These are phyloP conservation scores for Ogataea ganodermae DNA, from an alignment of 805 yeast species.

Conservation along the genomic window DNA sequence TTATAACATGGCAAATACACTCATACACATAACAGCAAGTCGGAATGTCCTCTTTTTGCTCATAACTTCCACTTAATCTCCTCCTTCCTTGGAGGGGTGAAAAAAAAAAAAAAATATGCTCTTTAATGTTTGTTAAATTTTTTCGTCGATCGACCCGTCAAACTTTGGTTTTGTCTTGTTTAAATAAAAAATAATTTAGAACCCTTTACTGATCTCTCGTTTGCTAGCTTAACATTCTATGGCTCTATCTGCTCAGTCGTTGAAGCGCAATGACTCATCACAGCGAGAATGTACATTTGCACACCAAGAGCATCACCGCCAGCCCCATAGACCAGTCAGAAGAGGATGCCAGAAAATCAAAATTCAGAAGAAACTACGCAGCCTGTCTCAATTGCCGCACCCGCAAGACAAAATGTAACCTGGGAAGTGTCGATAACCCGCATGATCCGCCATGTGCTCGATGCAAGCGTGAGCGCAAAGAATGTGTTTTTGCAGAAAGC, in stretches of 20 bases:
- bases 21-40: too few species aligned
- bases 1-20: too few species aligned
- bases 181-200: neutral
- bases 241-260: too few species aligned
- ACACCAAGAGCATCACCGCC: neutral
- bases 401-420: slow-evolving; percentile 82
- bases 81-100: too few species aligned
- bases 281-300: too few species aligned
- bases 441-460: slow-evolving; percentile 81
- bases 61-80: too few species aligned
- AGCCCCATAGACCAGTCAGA: neutral
- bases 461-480: slow-evolving; percentile 78
- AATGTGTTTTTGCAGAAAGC: slow-evolving; percentile 65
- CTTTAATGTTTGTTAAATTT: neutral
- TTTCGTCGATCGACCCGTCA: slow-evolving; percentile 16
- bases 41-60: too few species aligned
- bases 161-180: too few species aligned
- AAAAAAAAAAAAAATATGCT: neutral
- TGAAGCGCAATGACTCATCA: too few species aligned
- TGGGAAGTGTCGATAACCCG: slow-evolving; percentile 75
- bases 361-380: slow-evolving; percentile 65
- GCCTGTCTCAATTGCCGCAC: slow-evolving; percentile 88
- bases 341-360: slow-evolving; percentile 14
- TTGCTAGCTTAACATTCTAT: too few species aligned
- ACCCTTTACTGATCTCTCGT: too few species aligned